Conservation (phyloP, 2,329 filamentous ascomycete genomes). For the Tolypocladium nubicola region DNA sequence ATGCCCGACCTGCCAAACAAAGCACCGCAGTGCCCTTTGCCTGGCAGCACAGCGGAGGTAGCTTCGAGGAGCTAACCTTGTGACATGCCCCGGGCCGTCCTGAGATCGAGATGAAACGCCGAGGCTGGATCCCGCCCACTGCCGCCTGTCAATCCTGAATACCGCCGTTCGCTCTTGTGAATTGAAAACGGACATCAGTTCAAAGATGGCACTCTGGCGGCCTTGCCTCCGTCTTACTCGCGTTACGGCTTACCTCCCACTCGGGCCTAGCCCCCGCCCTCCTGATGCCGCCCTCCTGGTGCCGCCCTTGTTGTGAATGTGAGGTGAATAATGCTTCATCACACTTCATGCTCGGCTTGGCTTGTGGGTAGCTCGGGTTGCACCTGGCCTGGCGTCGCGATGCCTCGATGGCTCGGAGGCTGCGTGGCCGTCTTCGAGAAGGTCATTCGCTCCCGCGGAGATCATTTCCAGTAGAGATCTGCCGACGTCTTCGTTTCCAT, state of each 20-base stretch:
- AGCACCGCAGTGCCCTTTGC: background rate
- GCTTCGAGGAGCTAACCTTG: background rate
- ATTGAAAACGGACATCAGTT: background rate
- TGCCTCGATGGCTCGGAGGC: background rate
- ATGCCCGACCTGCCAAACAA: background rate
- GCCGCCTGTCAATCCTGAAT: background rate
- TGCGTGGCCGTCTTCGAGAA: background rate
- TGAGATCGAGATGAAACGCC: background rate
- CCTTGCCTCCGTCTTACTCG: background rate
- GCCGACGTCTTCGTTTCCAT: slow-evolving; percentile 43
- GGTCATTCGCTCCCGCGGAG: background rate
- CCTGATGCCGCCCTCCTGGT: background rate
- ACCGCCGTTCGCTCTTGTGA: background rate
- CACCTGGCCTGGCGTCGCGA: background rate
- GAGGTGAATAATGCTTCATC: background rate
- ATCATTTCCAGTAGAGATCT: slow-evolving; percentile 49
- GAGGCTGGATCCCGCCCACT: background rate
- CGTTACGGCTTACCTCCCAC: background rate
- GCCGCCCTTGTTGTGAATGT: background rate
- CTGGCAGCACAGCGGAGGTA: background rate
- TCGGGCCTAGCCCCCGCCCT: background rate
- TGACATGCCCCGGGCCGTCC: background rate
- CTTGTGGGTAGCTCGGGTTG: background rate
- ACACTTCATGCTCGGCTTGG: background rate
- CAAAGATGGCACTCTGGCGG: background rate